Evolutionary conservation across 2,329 filamentous ascomycete species (phyloP).

Genomic region (Fusarium hainanense): DNA sequence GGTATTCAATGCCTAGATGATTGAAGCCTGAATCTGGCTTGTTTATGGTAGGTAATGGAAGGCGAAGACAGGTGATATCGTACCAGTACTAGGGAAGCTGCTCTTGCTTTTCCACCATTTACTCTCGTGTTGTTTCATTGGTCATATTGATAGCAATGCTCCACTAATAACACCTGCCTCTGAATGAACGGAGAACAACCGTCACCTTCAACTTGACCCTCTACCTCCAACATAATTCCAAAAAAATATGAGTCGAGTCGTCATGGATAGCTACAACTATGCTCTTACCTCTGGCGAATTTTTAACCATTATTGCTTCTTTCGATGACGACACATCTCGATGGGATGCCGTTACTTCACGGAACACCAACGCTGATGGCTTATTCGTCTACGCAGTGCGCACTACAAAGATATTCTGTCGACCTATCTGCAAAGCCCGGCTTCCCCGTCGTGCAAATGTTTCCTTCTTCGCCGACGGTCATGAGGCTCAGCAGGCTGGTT

Average conservation of each 20-base stretch:
- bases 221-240: background rate
- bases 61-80: background rate
- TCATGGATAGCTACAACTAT: background rate
- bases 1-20: background rate
- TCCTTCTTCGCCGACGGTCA: constrained; percentile 60
- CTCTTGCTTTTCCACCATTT: background rate
- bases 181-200: too few species aligned
- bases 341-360: constrained; percentile 53
- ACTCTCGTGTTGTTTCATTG: constrained; percentile 35
- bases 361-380: constrained; percentile 51
- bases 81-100: too few species aligned
- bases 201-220: background rate
- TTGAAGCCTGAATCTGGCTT: background rate
- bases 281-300: background rate
- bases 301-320: constrained; percentile 23
- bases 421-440: constrained; percentile 68
- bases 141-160: constrained; percentile 48
- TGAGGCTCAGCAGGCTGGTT: constrained; percentile 61
- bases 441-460: constrained; percentile 70
- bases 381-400: constrained; percentile 58
- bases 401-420: constrained; percentile 68
- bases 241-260: background rate
- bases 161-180: constrained; percentile 23
- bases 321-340: constrained; percentile 48
- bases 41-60: background rate